Percentiles rank a stretch among this genome's conserved stretches.
Conservation (phyloP, 768 basidiomycete species). For the Xanthoconium purpureum region DNA sequence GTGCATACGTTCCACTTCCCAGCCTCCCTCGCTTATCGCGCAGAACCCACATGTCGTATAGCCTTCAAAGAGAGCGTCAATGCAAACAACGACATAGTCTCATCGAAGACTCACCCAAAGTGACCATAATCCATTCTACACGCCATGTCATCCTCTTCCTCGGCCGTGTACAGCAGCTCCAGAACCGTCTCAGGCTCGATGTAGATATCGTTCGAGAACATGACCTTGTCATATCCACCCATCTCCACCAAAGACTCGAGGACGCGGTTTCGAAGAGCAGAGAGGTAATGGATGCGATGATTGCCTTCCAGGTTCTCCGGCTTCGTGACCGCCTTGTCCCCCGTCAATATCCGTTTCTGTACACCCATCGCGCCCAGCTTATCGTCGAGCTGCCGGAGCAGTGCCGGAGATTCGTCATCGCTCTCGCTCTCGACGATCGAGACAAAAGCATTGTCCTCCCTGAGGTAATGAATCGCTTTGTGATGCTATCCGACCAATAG, state of each 20-base stretch:
- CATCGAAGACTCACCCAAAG: conserved; percentile 25
- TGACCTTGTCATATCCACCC: conserved; percentile 37
- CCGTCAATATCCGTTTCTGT: conserved; percentile 11
- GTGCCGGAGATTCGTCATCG: conserved; percentile 3
- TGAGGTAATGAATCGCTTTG: conserved; percentile 37
- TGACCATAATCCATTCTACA: conserved; percentile 40
- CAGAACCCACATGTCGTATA: conserved; percentile 25
- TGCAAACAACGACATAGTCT: not conserved
- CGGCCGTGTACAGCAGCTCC: conserved; percentile 37
- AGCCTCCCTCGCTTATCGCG: conserved; percentile 21
- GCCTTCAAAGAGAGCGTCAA: conserved; percentile 5
- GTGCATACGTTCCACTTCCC: conserved; percentile 12
- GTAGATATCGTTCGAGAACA: conserved; percentile 44
- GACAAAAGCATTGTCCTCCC: conserved; percentile 42
- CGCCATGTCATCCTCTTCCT: conserved; percentile 42
- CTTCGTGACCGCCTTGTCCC: conserved; percentile 5
- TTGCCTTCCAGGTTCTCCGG: not conserved
- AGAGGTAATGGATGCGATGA: conserved; percentile 8
- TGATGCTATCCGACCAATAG: conserved; percentile 37
- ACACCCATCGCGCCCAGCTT: conserved; percentile 12
- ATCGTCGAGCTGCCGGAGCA: conserved; percentile 10
- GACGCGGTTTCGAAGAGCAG: conserved; percentile 38
- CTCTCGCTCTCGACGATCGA: conserved; percentile 41
- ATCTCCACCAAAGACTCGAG: conserved; percentile 38
- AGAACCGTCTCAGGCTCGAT: conserved; percentile 40